Conservation (phyloP, 2,329 filamentous ascomycete genomes). For the Annulohypoxylon truncatum region DNA sequence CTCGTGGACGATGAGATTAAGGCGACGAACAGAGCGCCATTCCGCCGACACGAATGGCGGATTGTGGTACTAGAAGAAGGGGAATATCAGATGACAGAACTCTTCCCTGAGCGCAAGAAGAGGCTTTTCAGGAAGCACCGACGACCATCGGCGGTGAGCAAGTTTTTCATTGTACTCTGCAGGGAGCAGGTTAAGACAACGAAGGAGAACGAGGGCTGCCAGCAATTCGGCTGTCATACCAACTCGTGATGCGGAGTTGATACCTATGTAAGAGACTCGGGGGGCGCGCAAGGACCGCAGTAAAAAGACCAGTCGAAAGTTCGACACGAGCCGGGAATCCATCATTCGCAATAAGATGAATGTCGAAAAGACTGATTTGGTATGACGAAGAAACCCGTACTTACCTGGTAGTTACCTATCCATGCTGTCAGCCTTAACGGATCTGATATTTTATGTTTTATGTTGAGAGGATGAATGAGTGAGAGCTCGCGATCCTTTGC, state of each 20-base stretch:
- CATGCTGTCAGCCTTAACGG: neutral
- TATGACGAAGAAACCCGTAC: neutral
- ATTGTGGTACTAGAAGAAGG: constrained; percentile 40
- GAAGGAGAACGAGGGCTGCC: constrained; percentile 42
- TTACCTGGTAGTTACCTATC: neutral
- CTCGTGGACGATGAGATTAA: constrained; percentile 38
- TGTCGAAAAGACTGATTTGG: neutral
- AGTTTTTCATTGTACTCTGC: constrained; percentile 40
- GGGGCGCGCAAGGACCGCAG: constrained; percentile 32
- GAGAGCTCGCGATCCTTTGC: neutral
- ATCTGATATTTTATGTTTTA: neutral
- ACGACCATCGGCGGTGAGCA: constrained; percentile 13
- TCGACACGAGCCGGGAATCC: neutral
- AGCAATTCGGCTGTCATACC: constrained; percentile 30
- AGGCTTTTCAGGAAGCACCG: constrained; percentile 37
- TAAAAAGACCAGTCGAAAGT: constrained; percentile 30
- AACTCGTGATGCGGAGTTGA: constrained; percentile 45
- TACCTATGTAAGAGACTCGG: constrained; percentile 33
- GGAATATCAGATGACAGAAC: constrained; percentile 42
- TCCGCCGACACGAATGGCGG: constrained; percentile 42
- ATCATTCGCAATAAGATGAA: neutral
- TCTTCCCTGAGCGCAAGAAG: constrained; percentile 43
- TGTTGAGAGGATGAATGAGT: neutral
- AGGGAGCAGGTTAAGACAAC: constrained; percentile 43
- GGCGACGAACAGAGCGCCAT: constrained; percentile 40